phyloP scores from a whole-genome alignment of 139 green algal genomes.

The Dunaliella primolecta region DNA sequence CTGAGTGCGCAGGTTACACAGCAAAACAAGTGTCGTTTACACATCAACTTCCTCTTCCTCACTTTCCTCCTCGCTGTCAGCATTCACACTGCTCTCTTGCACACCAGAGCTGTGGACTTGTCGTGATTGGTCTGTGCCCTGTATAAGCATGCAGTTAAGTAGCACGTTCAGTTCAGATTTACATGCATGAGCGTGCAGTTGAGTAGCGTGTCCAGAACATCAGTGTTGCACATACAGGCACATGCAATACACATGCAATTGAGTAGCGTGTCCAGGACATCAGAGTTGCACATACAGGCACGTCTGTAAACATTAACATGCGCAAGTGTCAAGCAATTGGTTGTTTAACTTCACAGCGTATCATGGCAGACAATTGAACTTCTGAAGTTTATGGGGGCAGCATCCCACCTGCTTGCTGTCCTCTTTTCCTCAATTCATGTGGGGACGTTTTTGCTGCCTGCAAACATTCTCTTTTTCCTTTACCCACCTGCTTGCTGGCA shows the following conservation, averaged over 20 bases:
- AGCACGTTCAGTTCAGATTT: not conserved
- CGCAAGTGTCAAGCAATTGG: no score
- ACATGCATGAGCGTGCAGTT: not conserved
- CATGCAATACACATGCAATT: not conserved
- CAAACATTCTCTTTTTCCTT: not conserved
- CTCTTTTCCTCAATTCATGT: no score
- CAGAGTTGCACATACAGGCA: not conserved
- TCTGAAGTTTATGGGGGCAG: no score
- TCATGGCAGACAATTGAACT: no score
- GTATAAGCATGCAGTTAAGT: not conserved
- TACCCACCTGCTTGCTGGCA: not conserved
- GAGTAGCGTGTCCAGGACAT: no score
- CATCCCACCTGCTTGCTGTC: no score
- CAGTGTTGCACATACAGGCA: not conserved
- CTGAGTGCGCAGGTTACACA: no score
- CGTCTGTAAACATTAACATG: no score
- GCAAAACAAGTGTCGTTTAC: no score
- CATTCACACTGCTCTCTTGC: not conserved
- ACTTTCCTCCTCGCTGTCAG: not conserved
- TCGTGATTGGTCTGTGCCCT: not conserved
- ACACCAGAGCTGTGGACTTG: not conserved
- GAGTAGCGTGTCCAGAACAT: no score
- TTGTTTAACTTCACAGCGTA: no score
- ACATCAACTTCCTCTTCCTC: conserved; percentile 1
- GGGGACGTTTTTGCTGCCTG: no score